Evolutionary conservation across 345 rosid genomes (phyloP).

Genomic region (Bruguiera gymnorhiza): DNA sequence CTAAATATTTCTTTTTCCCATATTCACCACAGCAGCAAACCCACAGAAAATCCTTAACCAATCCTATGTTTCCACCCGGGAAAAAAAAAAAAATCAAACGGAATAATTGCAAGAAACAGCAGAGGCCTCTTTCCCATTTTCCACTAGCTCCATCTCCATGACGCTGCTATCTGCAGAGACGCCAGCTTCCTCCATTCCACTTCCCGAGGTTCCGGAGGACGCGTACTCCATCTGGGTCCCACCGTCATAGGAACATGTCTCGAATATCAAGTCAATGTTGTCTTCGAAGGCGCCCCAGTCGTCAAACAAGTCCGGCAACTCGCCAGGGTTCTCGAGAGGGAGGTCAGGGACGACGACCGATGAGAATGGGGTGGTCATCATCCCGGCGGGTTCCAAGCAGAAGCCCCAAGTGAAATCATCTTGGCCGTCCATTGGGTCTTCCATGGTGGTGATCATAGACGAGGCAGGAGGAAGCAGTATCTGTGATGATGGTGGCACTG

Average conservation of each 20-base stretch:
- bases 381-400: conserved; percentile 46
- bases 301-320: conserved; percentile 55
- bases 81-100: conserved; percentile 26
- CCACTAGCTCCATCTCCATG: conserved; percentile 12
- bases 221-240: conserved; percentile 20
- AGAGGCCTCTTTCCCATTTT: conserved; percentile 28
- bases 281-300: conserved; percentile 62
- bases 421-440: conserved; percentile 25
- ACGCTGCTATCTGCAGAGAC: neutral
- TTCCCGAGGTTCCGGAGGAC: conserved; percentile 24
- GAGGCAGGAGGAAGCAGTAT: conserved; percentile 27
- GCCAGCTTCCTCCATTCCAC: conserved; percentile 28
- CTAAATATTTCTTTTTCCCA: neutral
- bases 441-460: conserved; percentile 27
- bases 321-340: conserved; percentile 35
- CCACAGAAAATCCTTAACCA: neutral
- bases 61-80: neutral
- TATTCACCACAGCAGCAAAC: neutral
- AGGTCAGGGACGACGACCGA: conserved; percentile 35
- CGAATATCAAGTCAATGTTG: conserved; percentile 71
- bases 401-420: conserved; percentile 58
- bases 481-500: conserved; percentile 11
- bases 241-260: conserved; percentile 15
- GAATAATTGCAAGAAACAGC: conserved; percentile 50
- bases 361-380: conserved; percentile 15